These are phyloP conservation scores for Candida khao-thaluensis DNA, from an alignment of 805 yeast genomes.

Conservation along the genomic window DNA sequence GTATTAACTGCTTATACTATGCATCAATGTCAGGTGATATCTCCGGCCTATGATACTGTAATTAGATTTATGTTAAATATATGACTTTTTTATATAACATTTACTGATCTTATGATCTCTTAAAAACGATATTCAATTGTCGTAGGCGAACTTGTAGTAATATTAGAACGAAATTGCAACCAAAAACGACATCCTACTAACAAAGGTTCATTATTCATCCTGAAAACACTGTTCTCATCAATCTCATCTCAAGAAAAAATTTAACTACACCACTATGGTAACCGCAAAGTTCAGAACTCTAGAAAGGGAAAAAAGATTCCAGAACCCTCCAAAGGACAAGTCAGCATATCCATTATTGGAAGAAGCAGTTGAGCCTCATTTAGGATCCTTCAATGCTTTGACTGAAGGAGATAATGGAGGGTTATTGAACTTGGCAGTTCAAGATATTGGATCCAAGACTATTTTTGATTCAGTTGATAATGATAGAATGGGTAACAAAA, in stretches of 20 bases:
- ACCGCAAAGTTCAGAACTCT: constrained; percentile 73
- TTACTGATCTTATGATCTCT: background rate
- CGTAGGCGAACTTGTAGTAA: background rate
- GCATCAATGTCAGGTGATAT: no score
- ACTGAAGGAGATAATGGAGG: constrained; percentile 93
- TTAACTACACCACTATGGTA: constrained; percentile 17
- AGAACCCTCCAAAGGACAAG: constrained; percentile 85
- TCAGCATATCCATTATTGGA: constrained; percentile 76
- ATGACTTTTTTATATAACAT: background rate
- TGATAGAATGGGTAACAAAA: constrained; percentile 77
- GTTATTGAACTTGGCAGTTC: constrained; percentile 75
- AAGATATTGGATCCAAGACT: constrained; percentile 84
- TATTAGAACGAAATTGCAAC: no score
- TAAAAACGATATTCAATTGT: background rate
- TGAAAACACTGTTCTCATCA: background rate
- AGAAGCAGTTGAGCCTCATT: constrained; percentile 92
- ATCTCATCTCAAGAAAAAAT: constrained; percentile 7
- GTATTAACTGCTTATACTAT: no score
- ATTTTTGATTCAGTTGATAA: constrained; percentile 78
- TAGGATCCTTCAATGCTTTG: constrained; percentile 93
- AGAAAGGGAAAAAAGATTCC: constrained; percentile 82
- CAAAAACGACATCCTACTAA: background rate
- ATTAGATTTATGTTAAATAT: no score
- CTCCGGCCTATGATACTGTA: no score
- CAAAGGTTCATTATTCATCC: background rate